phyloP scores from a whole-genome alignment of 2,329 filamentous ascomycete species.

The Colletotrichum destructivum region DNA sequence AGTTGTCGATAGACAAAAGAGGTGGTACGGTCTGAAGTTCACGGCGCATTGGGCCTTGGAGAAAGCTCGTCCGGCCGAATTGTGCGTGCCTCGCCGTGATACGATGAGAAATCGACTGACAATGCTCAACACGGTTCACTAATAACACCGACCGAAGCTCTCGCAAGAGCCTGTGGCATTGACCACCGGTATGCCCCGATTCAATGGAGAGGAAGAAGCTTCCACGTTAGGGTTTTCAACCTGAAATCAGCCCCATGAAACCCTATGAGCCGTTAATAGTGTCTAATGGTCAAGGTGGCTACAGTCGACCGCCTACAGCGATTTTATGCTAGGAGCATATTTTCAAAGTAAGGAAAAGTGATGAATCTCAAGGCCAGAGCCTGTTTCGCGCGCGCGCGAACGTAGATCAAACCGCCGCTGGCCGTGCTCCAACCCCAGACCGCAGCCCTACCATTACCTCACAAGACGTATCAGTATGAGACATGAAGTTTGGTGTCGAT shows the following conservation, averaged over 20 bases:
- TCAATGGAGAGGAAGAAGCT: neutral
- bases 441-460: neutral
- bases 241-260: conserved; percentile 1
- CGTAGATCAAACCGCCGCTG: conserved; percentile 31
- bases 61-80: neutral
- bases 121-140: neutral
- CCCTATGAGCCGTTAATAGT: conserved; percentile 6
- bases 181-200: neutral
- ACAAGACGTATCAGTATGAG: conserved; percentile 5
- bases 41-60: neutral
- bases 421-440: conserved; percentile 13
- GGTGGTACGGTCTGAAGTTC: neutral
- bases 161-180: neutral
- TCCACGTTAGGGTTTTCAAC: conserved; percentile 1
- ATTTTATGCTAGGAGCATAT: conserved; percentile 4
- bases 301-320: neutral
- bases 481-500: neutral
- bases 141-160: too few relatives aligned
- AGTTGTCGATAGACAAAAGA: neutral
- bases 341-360: neutral
- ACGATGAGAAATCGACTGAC: neutral
- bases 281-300: neutral
- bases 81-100: neutral
- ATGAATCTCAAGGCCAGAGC: neutral
- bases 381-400: conserved; percentile 6